A percentile compares a stretch with the other conserved stretches of the same genome.
phyloP scores from a whole-genome alignment of 768 basidiomycete species.

The Leccinum barrowsii region DNA sequence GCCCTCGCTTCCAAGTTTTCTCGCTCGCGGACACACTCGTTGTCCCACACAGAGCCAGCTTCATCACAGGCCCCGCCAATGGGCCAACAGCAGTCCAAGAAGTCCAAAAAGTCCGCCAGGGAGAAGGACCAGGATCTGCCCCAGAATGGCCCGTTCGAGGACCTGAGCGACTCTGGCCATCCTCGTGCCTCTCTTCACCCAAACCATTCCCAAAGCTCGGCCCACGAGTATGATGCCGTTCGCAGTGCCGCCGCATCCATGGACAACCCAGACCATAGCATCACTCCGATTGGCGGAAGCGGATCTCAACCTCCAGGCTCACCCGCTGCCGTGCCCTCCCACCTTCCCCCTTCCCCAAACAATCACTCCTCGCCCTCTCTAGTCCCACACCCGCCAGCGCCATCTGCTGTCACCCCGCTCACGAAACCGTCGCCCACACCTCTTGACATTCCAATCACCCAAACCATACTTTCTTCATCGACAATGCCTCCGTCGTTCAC shows the following conservation, averaged over 20 bases:
- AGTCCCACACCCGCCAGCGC: slow-evolving; percentile 18
- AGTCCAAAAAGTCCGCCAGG: slow-evolving; percentile 65
- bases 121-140: slow-evolving; percentile 61
- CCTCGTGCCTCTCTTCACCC: slow-evolving; percentile 43
- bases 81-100: slow-evolving; percentile 86
- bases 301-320: slow-evolving; percentile 33
- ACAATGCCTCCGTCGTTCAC: slow-evolving; percentile 44
- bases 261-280: slow-evolving; percentile 31
- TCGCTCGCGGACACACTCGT: slow-evolving; percentile 63
- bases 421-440: slow-evolving; percentile 49
- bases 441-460: slow-evolving; percentile 75
- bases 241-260: slow-evolving; percentile 32
- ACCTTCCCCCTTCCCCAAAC: slow-evolving; percentile 37
- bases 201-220: slow-evolving; percentile 40
- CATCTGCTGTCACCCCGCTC: slow-evolving; percentile 12
- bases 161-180: slow-evolving; percentile 32
- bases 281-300: slow-evolving; percentile 40
- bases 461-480: slow-evolving; percentile 81
- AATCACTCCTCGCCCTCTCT: slow-evolving; percentile 40
- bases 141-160: slow-evolving; percentile 42
- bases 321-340: slow-evolving; percentile 31
- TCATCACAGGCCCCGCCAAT: slow-evolving; percentile 51
- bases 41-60: slow-evolving; percentile 65
- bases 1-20: slow-evolving; percentile 67
- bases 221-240: slow-evolving; percentile 33